phyloP scores from a whole-genome alignment of 2,329 filamentous ascomycete genomes.

The Cryphonectria carpinicola region DNA sequence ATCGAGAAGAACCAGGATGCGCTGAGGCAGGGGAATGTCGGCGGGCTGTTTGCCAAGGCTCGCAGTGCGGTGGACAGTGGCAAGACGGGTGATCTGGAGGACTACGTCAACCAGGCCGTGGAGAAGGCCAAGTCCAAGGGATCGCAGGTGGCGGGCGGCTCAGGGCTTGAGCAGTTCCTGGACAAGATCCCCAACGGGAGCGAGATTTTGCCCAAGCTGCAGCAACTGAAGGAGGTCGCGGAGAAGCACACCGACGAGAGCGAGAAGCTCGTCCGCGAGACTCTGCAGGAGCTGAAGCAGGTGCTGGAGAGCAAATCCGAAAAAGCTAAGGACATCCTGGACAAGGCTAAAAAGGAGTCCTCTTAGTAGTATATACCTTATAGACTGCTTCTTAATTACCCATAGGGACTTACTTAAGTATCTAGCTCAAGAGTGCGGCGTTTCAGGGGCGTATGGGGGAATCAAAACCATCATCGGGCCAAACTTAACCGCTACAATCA shows the following conservation, averaged over 20 bases:
- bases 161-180: slow-evolving; percentile 64
- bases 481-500: neutral
- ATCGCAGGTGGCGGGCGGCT: slow-evolving; percentile 42
- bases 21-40: slow-evolving; percentile 68
- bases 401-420: neutral
- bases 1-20: slow-evolving; percentile 71
- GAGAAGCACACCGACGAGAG: slow-evolving; percentile 72
- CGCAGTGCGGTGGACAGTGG: slow-evolving; percentile 65
- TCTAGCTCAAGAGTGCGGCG: slow-evolving; percentile 2
- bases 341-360: slow-evolving; percentile 56
- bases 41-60: slow-evolving; percentile 65
- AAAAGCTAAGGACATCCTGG: slow-evolving; percentile 61
- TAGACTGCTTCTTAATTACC: neutral
- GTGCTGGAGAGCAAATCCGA: slow-evolving; percentile 64
- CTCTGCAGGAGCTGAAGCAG: slow-evolving; percentile 67
- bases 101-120: slow-evolving; percentile 62
- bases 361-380: neutral
- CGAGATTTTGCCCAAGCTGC: slow-evolving; percentile 67
- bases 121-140: slow-evolving; percentile 62
- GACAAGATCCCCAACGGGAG: slow-evolving; percentile 66
- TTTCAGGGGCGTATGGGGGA: neutral
- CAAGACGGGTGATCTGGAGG: slow-evolving; percentile 60
- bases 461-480: neutral
- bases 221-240: slow-evolving; percentile 66
- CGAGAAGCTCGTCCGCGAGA: slow-evolving; percentile 70